Conservation (phyloP, 148 eudicot genomes). For the Chenopodium formosanum region DNA sequence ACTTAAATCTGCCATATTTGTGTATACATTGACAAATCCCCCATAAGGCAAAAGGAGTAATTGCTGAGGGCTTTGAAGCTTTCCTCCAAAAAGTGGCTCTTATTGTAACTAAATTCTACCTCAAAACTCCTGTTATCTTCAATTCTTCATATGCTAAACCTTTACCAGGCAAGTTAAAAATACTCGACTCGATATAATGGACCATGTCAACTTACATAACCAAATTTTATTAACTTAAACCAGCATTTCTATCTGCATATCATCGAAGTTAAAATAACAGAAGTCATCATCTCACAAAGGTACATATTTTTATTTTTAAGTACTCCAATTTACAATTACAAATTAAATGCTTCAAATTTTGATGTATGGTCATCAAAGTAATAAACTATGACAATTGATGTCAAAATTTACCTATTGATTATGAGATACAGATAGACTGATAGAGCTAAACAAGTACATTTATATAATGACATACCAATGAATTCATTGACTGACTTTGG, state of each 20-base stretch:
- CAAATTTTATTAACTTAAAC: neutral
- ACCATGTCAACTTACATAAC: neutral
- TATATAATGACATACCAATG: slow-evolving; percentile 46
- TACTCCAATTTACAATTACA: no score
- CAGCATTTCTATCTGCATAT: neutral
- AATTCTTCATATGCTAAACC: neutral
- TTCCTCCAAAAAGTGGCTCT: slow-evolving; percentile 8
- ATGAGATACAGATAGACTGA: no score
- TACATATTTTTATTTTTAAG: neutral
- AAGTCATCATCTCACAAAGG: neutral
- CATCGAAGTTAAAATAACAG: neutral
- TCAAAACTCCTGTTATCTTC: neutral
- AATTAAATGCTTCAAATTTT: neutral
- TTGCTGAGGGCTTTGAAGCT: neutral
- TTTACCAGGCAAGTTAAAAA: neutral
- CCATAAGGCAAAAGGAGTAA: neutral
- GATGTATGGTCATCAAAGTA: no score
- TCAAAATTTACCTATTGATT: no score
- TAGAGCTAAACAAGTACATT: no score
- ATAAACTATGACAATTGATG: no score
- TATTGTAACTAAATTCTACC: neutral
- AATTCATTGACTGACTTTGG: slow-evolving; percentile 72
- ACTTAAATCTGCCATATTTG: neutral
- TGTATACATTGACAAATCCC: no score
- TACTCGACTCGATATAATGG: neutral